Evolutionary conservation across 2,329 filamentous ascomycete genomes (phyloP).

Genomic region (Metarhizium humberi): DNA sequence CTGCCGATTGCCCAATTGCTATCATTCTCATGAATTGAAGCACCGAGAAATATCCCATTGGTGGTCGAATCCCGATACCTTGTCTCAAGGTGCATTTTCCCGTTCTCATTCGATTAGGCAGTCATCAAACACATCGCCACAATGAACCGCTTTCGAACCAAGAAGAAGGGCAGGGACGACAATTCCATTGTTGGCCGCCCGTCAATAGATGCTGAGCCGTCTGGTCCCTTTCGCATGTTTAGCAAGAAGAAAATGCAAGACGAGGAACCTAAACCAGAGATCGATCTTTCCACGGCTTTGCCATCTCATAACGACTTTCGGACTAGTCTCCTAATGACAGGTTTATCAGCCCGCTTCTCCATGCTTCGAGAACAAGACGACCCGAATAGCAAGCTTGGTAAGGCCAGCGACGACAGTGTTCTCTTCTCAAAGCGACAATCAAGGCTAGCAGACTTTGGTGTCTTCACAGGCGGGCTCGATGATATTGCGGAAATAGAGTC

Average conservation of each 20-base stretch:
- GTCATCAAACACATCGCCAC: not conserved
- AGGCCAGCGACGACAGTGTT: slow-evolving; percentile 92
- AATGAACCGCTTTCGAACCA: slow-evolving; percentile 68
- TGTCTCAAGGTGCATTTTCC: not conserved
- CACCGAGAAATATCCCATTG: not conserved
- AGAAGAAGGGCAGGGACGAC: slow-evolving; percentile 60
- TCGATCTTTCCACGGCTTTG: slow-evolving; percentile 66
- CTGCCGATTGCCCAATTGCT: not conserved
- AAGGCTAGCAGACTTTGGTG: slow-evolving; percentile 61
- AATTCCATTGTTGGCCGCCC: slow-evolving; percentile 31
- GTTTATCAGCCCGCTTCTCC: slow-evolving; percentile 88
- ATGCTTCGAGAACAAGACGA: slow-evolving; percentile 96
- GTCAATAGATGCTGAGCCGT: slow-evolving; percentile 46
- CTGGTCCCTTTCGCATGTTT: slow-evolving; percentile 45
- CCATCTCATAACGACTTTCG: slow-evolving; percentile 84
- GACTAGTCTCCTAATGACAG: slow-evolving; percentile 92
- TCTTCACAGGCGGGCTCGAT: slow-evolving; percentile 44
- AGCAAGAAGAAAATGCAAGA: slow-evolving; percentile 45
- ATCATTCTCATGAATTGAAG: not conserved
- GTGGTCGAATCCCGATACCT: not conserved
- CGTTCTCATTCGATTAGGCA: not conserved
- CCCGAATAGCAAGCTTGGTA: slow-evolving; percentile 78
- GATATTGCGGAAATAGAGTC: slow-evolving; percentile 93
- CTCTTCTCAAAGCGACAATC: slow-evolving; percentile 75
- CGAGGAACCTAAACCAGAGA: slow-evolving; percentile 50